Conservation (phyloP, 140 eudicot species). For the Anethum foeniculum region DNA sequence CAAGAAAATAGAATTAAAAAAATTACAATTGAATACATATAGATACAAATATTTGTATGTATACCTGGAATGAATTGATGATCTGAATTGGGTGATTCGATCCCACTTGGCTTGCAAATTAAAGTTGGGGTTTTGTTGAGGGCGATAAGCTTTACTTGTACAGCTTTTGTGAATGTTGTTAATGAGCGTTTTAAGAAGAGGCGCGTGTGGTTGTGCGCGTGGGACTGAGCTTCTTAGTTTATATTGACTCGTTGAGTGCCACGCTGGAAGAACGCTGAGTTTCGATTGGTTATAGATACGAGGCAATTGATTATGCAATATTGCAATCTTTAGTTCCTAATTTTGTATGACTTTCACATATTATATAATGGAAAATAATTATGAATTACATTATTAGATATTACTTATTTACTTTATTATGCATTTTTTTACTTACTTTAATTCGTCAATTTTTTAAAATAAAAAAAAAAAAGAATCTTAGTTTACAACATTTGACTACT, state of each 20-base stretch:
- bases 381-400: too few species aligned
- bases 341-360: not conserved
- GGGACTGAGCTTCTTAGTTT: not conserved
- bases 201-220: constrained; percentile 5
- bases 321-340: not conserved
- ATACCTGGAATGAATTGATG: not conserved
- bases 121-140: not conserved
- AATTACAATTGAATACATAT: not conserved
- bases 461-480: too few species aligned
- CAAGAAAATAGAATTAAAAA: not conserved
- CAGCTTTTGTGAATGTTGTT: not conserved
- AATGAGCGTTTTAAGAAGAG: not conserved
- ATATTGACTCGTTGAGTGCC: constrained; percentile 4
- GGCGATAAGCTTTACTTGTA: not conserved
- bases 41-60: not conserved
- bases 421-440: too few species aligned
- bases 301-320: not conserved
- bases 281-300: constrained; percentile 4
- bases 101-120: constrained; percentile 2
- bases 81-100: not conserved
- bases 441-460: too few species aligned
- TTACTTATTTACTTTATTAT: too few species aligned
- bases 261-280: not conserved
- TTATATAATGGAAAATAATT: too few species aligned
- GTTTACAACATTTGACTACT: too few species aligned